Conservation (phyloP, 2,329 filamentous ascomycete species). For the Verticillium tricorpus region DNA sequence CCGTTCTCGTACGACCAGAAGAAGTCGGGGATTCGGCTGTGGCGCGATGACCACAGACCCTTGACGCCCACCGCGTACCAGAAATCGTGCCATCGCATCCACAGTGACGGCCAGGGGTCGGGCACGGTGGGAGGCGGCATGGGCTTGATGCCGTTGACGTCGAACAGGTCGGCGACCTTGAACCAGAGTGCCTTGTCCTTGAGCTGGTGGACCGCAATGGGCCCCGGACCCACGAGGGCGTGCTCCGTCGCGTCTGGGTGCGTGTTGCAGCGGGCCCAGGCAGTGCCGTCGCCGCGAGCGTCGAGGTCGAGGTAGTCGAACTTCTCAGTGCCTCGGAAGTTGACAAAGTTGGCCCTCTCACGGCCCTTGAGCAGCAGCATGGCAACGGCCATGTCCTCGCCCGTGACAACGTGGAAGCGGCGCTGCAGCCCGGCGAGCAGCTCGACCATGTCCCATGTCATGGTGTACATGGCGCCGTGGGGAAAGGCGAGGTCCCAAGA, state of each 20-base stretch:
- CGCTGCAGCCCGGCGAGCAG: constrained; percentile 20
- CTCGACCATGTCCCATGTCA: constrained; percentile 26
- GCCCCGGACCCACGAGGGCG: constrained; percentile 16
- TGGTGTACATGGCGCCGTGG: constrained; percentile 27
- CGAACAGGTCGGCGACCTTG: constrained; percentile 24
- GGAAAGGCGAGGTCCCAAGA: constrained; percentile 21
- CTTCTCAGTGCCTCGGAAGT: constrained; percentile 22
- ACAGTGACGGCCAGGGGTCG: neutral
- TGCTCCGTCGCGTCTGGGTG: constrained; percentile 19
- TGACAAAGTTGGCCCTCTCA: constrained; percentile 20
- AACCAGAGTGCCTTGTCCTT: constrained; percentile 19
- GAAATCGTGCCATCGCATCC: constrained; percentile 17
- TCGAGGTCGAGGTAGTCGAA: constrained; percentile 24
- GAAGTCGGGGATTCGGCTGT: constrained; percentile 18
- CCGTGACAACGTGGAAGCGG: constrained; percentile 18
- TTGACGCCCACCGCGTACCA: constrained; percentile 15
- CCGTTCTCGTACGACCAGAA: constrained; percentile 14
- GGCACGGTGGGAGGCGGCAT: constrained; percentile 2
- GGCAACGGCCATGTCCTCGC: constrained; percentile 24
- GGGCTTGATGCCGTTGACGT: constrained; percentile 19
- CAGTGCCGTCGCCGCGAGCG: constrained; percentile 19
- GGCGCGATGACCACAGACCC: constrained; percentile 12
- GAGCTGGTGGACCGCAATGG: constrained; percentile 22
- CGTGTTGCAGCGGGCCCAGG: constrained; percentile 20
- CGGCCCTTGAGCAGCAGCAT: constrained; percentile 21